Base-by-base conservation (phyloP, 345 rosid genomes). In the Kandelia obovata region DNA sequence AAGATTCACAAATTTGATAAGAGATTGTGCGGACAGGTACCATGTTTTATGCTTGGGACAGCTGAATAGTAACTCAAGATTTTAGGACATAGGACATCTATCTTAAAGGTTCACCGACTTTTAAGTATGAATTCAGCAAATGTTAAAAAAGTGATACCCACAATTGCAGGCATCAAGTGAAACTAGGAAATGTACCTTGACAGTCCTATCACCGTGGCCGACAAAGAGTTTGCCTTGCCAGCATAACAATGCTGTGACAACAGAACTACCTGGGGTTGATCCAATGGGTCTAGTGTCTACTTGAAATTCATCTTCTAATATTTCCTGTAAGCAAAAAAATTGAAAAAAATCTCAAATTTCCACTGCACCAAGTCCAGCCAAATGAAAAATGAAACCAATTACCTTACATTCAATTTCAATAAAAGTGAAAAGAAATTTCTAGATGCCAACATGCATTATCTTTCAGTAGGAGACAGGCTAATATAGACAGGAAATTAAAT, bases 221-320 rank as follows among this genome's bases (percentile, higher is more conserved):
- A 80, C 91, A 78, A 85, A 89, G 74, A 94, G 89, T 83, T 88
- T 88, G 67, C 96, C 97, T 79, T 94, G 88, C 77, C 83, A 80
- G 79, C 74, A 87, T 32, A 82, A 75, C 76, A 94, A 81, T 69
- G 86, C 77, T 28, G 95, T 89, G 71, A 91, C 68, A 31, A 84
- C 92, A 46, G 97, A 88, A 62, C 72, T 72, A 64, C 92, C 83
- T 25, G 85, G 67, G 70, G 89, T 84, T n/a, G 95, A 89, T 63
- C 95, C 98, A 65, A 87, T 70, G 11, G 78, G 65, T 71, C 76
- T 73, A 56, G 75, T 76, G 30, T 91, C 88, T 62, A 88, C 19
- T 28, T 79, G 79, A 71, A 83, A 80, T 66, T 83, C 96, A 82
- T 88, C 92, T 65, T 86, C 89, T 26, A 82, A 78, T 71, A 94